Percentiles rank a stretch among this genome's conserved stretches.
Conservation (phyloP, 2,329 filamentous ascomycete genomes). For the Coleophoma eucalyptorum region DNA sequence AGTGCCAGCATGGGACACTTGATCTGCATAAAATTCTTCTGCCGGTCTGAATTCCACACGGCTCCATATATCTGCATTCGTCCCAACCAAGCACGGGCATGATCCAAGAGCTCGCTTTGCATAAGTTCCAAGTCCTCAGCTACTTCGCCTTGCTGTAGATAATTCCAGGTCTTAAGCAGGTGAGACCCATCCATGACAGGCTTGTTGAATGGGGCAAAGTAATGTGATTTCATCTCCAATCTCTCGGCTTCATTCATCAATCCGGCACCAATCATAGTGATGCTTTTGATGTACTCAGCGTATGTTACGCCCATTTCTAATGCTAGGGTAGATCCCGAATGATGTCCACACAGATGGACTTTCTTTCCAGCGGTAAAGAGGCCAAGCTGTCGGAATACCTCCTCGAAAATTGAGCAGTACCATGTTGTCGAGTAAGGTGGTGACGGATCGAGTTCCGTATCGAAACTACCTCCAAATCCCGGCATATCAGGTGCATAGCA, state of each 20-base stretch:
- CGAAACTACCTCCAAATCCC: neutral
- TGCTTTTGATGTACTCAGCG: neutral
- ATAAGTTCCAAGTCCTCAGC: neutral
- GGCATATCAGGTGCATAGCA: neutral
- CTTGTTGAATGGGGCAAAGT: slow-evolving; percentile 2
- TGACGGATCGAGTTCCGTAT: neutral
- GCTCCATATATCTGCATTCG: neutral
- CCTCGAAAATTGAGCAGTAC: neutral
- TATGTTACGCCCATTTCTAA: neutral
- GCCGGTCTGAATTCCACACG: neutral
- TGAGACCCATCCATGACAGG: neutral
- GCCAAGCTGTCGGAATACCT: neutral
- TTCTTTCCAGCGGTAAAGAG: neutral
- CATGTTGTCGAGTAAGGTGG: neutral
- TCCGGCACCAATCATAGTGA: neutral
- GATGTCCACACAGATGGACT: neutral
- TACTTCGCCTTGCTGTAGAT: neutral
- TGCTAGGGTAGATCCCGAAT: neutral
- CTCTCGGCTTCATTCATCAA: neutral
- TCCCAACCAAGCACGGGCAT: slow-evolving; percentile 1
- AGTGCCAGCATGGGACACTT: neutral
- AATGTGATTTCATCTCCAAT: neutral
- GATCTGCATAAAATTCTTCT: neutral
- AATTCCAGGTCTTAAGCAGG: slow-evolving; percentile 2
- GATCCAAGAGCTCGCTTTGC: slow-evolving; percentile 1